A percentile compares a stretch with the other conserved stretches of the same genome.
These are phyloP conservation scores for Annulohypoxylon truncatum DNA, from an alignment of 2,329 filamentous ascomycete species.

Conservation along the genomic window DNA sequence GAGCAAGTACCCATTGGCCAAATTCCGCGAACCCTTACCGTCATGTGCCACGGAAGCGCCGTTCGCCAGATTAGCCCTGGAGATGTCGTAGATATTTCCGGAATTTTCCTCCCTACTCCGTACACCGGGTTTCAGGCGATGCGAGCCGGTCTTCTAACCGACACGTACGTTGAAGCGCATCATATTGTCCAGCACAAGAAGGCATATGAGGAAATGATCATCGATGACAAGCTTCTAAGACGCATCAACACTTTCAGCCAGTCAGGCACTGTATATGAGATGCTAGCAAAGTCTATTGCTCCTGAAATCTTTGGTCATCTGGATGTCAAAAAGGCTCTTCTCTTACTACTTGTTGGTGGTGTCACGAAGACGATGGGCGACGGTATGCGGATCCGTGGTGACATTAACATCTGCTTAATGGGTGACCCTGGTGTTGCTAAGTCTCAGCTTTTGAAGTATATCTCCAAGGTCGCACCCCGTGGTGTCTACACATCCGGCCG, in stretches of 20 bases:
- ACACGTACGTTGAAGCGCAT: conserved; percentile 96
- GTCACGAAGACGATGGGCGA: conserved; percentile 97
- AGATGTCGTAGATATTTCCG: conserved; percentile 92
- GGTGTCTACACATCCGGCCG: conserved; percentile 87
- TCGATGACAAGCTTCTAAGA: conserved; percentile 82
- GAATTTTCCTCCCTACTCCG: conserved; percentile 95
- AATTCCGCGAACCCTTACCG: conserved; percentile 89
- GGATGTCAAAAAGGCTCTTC: conserved; percentile 96
- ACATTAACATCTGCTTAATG: conserved; percentile 99
- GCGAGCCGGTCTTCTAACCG: conserved; percentile 92
- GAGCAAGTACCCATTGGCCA: conserved; percentile 98
- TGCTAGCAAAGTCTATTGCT: conserved; percentile 93
- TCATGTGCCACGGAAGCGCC: conserved; percentile 88
- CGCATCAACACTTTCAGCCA: conserved; percentile 88
- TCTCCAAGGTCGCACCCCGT: conserved; percentile 95
- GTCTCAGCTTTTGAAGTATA: conserved; percentile 97
- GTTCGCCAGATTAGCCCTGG: conserved; percentile 91
- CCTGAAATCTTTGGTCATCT: conserved; percentile 97
- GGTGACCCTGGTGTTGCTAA: conserved; percentile 99
- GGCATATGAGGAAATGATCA: conserved; percentile 90
- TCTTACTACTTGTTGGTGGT: conserved; percentile 95
- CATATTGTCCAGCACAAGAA: conserved; percentile 97
- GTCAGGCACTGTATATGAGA: conserved; percentile 93
- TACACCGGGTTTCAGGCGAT: conserved; percentile 99
- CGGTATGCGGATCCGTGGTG: conserved; percentile 98